Base-by-base conservation (phyloP, 2,329 filamentous ascomycete species). In the Neopestalotiopsis clavispora region DNA sequence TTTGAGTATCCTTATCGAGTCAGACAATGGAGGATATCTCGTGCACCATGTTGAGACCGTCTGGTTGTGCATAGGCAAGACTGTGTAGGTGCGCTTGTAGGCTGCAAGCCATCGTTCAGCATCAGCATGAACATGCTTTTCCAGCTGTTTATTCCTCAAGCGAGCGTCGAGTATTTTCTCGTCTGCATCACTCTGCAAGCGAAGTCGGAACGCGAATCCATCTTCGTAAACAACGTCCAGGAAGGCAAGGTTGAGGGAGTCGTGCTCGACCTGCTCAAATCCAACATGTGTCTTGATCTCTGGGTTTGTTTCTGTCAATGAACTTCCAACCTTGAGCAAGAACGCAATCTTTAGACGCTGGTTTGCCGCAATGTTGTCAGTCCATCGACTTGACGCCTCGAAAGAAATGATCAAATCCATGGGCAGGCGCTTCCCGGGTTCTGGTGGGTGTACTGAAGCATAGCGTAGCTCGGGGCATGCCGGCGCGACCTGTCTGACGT, bases 301-400 rank as follows among this genome's bases (percentile, higher is more conserved):
- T 9, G 87, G 84, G 32, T 91, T 88, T 2, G 85, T 81, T 20
- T 88, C 85, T 67, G 88, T 85, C 1, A 99, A 82, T 2, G 94
- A 86, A 65, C 91, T 89, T 64, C 91, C 90, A 68, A 97, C 90
- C 74, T 91, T 89, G 3, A 98, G 82, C 4, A 96, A 85, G 77
- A 99, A 97, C 3, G 97, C 96, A 52, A 97, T 88, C 80, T 99
- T 99, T 13, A 94, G 95, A 76, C 94, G 90, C 79, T 99, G 96
- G 68, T 98, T 97, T 4, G 95, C 95, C 3, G 89, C 89, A 9
- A 98, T 82, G 76, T 97, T 94, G 77, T 98, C 95, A 0, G 96
- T 96, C 96, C 96, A 99, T 73, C 94, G 92, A 60, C 90, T 91
- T 6, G 96, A 98, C 4, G 92, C 93, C 81, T 99, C 96, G 74